A percentile compares a stretch with the other conserved stretches of the same genome.
phyloP scores from a whole-genome alignment of 1,284 basidiomycete species.

The Tilletia walkeri region DNA sequence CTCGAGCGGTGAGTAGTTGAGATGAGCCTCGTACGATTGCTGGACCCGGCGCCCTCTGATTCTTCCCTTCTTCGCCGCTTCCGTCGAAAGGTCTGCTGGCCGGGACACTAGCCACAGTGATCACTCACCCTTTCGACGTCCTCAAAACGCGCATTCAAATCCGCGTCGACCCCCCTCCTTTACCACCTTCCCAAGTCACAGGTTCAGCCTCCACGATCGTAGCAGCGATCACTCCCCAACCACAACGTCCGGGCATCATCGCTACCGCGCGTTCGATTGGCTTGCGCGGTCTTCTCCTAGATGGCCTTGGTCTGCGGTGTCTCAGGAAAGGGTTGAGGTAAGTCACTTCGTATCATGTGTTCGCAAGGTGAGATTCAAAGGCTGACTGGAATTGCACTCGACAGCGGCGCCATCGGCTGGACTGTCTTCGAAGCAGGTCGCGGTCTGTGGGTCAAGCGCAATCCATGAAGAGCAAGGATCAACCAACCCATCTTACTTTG shows the following conservation, averaged over 20 bases:
- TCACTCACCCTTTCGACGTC: conserved; percentile 55
- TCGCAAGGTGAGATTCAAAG: not conserved
- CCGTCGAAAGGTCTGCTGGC: conserved; percentile 32
- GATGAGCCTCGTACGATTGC: not conserved
- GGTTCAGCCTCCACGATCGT: conserved; percentile 7
- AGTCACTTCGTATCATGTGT: not conserved
- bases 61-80: not conserved
- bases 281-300: conserved; percentile 33
- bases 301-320: conserved; percentile 50
- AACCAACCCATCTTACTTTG: too few relatives aligned
- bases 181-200: conserved; percentile 16
- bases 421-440: conserved; percentile 50
- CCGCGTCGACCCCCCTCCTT: conserved; percentile 30
- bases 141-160: conserved; percentile 54
- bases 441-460: conserved; percentile 30
- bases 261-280: conserved; percentile 35
- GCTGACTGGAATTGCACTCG: not conserved
- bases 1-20: conserved; percentile 27
- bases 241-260: conserved; percentile 20
- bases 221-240: conserved; percentile 16
- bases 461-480: not conserved
- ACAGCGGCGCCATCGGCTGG: conserved; percentile 53
- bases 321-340: conserved; percentile 41
- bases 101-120: conserved; percentile 46
- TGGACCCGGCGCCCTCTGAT: not conserved